A percentile compares a stretch with the other conserved stretches of the same genome.
Evolutionary conservation across 345 rosid species (phyloP).

Genomic region (Populus alba): DNA sequence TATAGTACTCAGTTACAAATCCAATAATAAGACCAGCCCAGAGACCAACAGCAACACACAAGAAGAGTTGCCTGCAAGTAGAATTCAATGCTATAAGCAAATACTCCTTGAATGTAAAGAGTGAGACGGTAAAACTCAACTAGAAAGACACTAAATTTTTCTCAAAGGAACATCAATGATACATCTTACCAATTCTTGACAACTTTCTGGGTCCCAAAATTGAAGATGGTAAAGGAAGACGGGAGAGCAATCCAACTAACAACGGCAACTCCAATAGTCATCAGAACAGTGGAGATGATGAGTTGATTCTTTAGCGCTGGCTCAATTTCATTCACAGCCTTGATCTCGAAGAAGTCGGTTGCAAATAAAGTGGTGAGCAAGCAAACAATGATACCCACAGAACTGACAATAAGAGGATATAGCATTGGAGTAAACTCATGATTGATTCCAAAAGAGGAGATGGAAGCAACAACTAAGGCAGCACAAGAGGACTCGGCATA

Average conservation of each 20-base stretch:
- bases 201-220: conserved; percentile 63
- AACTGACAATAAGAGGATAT: conserved; percentile 69
- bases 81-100: conserved; percentile 10
- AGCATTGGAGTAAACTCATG: conserved; percentile 70
- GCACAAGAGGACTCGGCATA: conserved; percentile 80
- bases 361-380: conserved; percentile 73
- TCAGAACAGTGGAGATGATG: conserved; percentile 61
- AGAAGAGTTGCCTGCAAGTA: conserved; percentile 60
- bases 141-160: not conserved
- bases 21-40: conserved; percentile 87
- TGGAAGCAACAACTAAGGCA: conserved; percentile 74
- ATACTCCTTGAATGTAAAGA: not conserved
- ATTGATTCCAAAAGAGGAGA: conserved; percentile 67
- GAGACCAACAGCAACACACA: conserved; percentile 72
- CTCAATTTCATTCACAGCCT: conserved; percentile 66
- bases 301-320: conserved; percentile 70
- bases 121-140: not conserved
- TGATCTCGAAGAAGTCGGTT: conserved; percentile 70
- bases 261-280: conserved; percentile 64
- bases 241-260: conserved; percentile 61
- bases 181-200: conserved; percentile 63
- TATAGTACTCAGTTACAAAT: conserved; percentile 68
- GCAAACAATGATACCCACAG: conserved; percentile 66
- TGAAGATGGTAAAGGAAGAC: conserved; percentile 65
- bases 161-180: not conserved